phyloP scores from a whole-genome alignment of 495 filamentous ascomycete genomes.

The Astrocystis sublimbata region DNA sequence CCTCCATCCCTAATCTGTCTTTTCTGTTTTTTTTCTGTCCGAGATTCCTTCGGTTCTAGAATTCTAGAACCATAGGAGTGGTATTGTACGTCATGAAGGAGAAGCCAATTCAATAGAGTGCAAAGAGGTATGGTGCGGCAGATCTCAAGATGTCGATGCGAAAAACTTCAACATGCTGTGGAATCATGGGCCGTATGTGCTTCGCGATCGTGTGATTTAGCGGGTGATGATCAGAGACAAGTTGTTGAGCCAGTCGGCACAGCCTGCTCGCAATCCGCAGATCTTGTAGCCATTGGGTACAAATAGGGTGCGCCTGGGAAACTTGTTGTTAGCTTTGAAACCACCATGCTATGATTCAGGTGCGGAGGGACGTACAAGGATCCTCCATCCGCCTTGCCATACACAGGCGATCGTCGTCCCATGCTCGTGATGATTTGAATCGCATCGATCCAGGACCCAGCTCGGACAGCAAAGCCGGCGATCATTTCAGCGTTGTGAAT shows the following conservation, averaged over 20 bases:
- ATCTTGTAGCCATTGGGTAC: conserved; percentile 88
- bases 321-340: conserved; percentile 21
- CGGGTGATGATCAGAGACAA: conserved; percentile 83
- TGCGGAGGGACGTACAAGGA: conserved; percentile 64
- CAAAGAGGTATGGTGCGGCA: too few relatives aligned
- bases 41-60: too few relatives aligned
- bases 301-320: conserved; percentile 78
- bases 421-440: conserved; percentile 88
- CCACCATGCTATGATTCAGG: not conserved
- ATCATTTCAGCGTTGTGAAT: conserved; percentile 82
- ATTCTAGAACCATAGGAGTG: too few relatives aligned
- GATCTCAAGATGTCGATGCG: too few relatives aligned
- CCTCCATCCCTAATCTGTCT: too few relatives aligned
- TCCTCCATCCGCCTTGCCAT: conserved; percentile 79
- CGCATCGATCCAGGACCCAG: conserved; percentile 84
- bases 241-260: conserved; percentile 80
- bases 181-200: too few relatives aligned
- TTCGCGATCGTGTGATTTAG: conserved; percentile 35
- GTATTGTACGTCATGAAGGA: too few relatives aligned
- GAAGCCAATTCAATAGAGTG: too few relatives aligned
- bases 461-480: conserved; percentile 81
- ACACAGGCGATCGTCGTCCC: conserved; percentile 80
- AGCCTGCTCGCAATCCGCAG: conserved; percentile 83
- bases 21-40: too few relatives aligned
- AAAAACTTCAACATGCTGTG: too few relatives aligned